Evolutionary conservation across 495 filamentous ascomycete genomes (phyloP), one percentile per base, ranked within the genome.

Genomic region (Talaromyces thailandensis): DNA sequence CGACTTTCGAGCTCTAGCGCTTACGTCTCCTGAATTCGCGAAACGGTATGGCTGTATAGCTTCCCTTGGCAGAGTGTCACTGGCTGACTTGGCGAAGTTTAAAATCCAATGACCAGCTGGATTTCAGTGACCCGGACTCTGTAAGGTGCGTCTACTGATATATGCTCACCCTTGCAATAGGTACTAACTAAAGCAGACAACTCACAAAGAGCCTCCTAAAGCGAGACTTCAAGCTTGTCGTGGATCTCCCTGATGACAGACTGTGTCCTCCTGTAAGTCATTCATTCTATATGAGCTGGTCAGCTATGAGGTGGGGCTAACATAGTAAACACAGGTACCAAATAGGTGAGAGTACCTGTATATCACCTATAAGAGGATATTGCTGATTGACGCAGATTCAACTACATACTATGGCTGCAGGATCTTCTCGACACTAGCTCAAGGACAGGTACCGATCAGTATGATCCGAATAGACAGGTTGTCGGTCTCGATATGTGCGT

Each of bases 321-420:
- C 18, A 56, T 8, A 14, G 6, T 55, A 9, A 16, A 18, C n/a
- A 40, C 48, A 88, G 86, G 81, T 93, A 3, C 87, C 89, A 6
- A 93, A 91, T 61, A 81, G 89, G 67, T 82, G 0, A 56, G 56
- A 58, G 51, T 26, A 32, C 63, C 12, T 18, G 29, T 28, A 6
- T 18, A 40, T 9, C n/a, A 51, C 25, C 18, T 48, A 21, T 21
- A 21, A 21, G 43, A 48, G 16, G 43, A 5, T 1, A 21, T 48
- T 21, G 25, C 48, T 59, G 21, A 56, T 48, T 60, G 65, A 68
- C 18, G 65, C 52, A 86, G 83, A 65, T 83, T 93, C 62, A 95
- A 95, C 66, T 98, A 98, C 69, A 85, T 98, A 58, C 75, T 92
- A 5, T 98, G 92, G 92, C 77, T 98, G 4, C 90, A 96, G 69